Evolutionary conservation across 1,284 basidiomycete species (phyloP), one percentile per base, ranked within the genome.

Genomic region (Chalciporus sp.): DNA sequence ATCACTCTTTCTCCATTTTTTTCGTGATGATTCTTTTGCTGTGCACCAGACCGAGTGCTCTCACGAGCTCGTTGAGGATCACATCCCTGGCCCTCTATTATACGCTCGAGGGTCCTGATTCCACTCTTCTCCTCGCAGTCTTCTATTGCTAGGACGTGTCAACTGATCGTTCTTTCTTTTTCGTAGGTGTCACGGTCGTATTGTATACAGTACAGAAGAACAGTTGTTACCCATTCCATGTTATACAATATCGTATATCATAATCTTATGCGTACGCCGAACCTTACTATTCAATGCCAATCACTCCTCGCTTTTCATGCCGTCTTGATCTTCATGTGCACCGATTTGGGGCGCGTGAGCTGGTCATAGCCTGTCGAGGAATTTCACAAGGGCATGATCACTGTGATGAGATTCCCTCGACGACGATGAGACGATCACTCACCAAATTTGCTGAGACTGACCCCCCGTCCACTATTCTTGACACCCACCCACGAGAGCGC

Each of bases 401-500:
- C 7, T 11, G 4, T 20, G 26, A 47, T 23, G 31, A 42, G 23
- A 35, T 14, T 19, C n/a, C 8, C 8, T 23, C 19, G 11, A 17
- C n/a, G 39, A 9, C 28, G 27, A 20, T 16, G 2, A 53, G 37
- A 33, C 17, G 77, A 23, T 23, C 3, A 23, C 86, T 57, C 58
- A 92, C 93, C 94, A 58, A 94, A 93, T 65, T 88, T 87, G 68
- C 91, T 94, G 62, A 98, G 74, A 64, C 91, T 94, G 58, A 98
- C 77, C 3, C 96, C 96, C 29, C 94, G 78, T 17, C 96, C 95
- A 52, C 90, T 94, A 67, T 97, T 79, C 77, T 98, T 98, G 53
- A 94, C 89, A 2, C 95, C 95, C 1, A 89, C 92, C 95, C 96
- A 98, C 1, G 92, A 84, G 3, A 98, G 76, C 1, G 94, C 93